Evolutionary conservation across 148 eudicot genomes (phyloP).

Genomic region (Simmondsia chinensis): DNA sequence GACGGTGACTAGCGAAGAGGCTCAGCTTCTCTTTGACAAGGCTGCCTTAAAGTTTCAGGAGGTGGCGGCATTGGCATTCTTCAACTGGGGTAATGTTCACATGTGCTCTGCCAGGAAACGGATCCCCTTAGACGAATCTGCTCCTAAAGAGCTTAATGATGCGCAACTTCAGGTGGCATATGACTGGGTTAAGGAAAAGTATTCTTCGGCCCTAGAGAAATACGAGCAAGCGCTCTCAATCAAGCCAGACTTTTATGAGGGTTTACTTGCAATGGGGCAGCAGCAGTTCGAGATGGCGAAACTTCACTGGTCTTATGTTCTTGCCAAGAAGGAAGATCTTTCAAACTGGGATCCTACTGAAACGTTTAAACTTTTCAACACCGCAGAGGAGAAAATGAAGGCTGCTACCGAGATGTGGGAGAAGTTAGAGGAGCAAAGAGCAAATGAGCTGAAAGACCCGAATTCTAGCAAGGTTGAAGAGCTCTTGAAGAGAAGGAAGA

Average conservation of each 20-base stretch:
- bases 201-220: constrained; percentile 67
- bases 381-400: constrained; percentile 86
- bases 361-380: constrained; percentile 60
- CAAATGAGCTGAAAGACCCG: constrained; percentile 69
- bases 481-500: constrained; percentile 49
- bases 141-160: constrained; percentile 45
- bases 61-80: constrained; percentile 89
- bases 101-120: constrained; percentile 92
- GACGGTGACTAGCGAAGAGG: constrained; percentile 83
- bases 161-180: constrained; percentile 65
- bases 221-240: constrained; percentile 74
- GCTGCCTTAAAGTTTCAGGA: constrained; percentile 92
- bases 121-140: constrained; percentile 69
- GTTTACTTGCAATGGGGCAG: constrained; percentile 84
- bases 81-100: constrained; percentile 97
- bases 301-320: constrained; percentile 83
- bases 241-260: constrained; percentile 93
- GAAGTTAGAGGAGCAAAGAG: constrained; percentile 79
- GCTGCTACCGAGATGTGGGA: constrained; percentile 94
- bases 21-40: constrained; percentile 75
- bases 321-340: constrained; percentile 75
- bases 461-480: constrained; percentile 52
- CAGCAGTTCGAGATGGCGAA: constrained; percentile 97
- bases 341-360: constrained; percentile 64
- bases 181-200: constrained; percentile 84